Evolutionary conservation across 2,329 filamentous ascomycete species (phyloP), one percentile per base, ranked within the genome.

Genomic region (Pestalotiopsis sp.): DNA sequence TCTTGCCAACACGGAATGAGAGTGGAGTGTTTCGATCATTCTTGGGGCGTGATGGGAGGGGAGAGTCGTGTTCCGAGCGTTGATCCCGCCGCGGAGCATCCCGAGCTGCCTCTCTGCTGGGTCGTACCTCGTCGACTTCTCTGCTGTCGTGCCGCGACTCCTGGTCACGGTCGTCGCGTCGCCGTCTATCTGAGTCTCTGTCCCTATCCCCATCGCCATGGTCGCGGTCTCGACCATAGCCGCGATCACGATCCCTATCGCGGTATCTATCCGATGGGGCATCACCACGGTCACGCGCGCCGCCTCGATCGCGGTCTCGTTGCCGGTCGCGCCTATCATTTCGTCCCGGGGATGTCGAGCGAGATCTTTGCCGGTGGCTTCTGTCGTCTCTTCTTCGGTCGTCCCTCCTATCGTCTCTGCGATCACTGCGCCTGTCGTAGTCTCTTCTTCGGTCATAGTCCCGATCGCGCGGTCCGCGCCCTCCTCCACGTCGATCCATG

Each of bases 1-100:
- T 71, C 69, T 79, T 78, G 36, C 80, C 80, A 14, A 81, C 79
- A 67, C 75, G 78, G 62, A 78, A 80, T 9, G 81, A 80, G 69
- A 83, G 71, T 2, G 76, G 76, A n/a, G 70, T 78, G 69, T 69
- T 69, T 2, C 68, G 65, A 13, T 70, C 73, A 62, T 67, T 67
- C 27, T 76, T 75, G 13, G 76, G 72, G 64, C 78, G 71, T 12
- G 77, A 76, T 2, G 77, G 78, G 2, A 79, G 74, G 20, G 77
- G 75, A 2, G 76, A 76, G 69, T 74, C 72, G 62, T 76, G 69
- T 7, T 56, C 67, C 6, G 66, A 39, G 11, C 56, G 41, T 20
- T 66, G 52, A 4, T 41, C 63, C n/a, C 25, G 56, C 73, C 25
- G 67, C 63, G n/a, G 58, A 71, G 27, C 52, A 31, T 67, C 65